Evolutionary conservation across 1,284 basidiomycete genomes (phyloP).

Genomic region (Puccinia novopanici): DNA sequence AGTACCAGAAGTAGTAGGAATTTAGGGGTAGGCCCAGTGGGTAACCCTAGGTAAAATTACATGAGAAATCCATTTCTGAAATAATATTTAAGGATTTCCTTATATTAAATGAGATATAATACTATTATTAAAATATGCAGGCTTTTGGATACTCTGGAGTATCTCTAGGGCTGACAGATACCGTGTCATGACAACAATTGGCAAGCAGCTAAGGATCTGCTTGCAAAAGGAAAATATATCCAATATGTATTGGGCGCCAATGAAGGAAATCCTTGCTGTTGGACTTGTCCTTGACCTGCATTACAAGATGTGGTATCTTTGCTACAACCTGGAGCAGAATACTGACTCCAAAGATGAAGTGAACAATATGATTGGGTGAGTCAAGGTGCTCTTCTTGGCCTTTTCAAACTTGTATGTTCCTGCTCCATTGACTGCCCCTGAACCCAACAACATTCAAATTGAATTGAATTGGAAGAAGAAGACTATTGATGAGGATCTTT

Average conservation of each 20-base stretch:
- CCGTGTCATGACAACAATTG: background rate
- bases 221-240: slow-evolving; percentile 9
- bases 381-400: background rate
- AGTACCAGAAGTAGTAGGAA: too few relatives aligned
- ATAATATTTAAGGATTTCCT: too few relatives aligned
- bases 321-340: background rate
- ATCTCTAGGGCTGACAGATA: too few relatives aligned
- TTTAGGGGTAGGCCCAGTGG: too few relatives aligned
- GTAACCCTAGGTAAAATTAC: too few relatives aligned
- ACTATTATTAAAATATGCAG: too few relatives aligned
- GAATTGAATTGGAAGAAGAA: background rate
- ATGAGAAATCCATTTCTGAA: too few relatives aligned
- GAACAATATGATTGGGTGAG: background rate
- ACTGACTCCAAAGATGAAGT: background rate
- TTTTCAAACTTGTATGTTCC: background rate
- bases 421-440: background rate
- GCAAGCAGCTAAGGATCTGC: too few relatives aligned
- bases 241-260: background rate
- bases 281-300: background rate
- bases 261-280: background rate
- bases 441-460: background rate
- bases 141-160: too few relatives aligned
- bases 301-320: background rate
- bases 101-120: too few relatives aligned
- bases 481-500: background rate